Base-by-base conservation (phyloP, 73 alveolate genomes). In the Paramecium caudatum region DNA sequence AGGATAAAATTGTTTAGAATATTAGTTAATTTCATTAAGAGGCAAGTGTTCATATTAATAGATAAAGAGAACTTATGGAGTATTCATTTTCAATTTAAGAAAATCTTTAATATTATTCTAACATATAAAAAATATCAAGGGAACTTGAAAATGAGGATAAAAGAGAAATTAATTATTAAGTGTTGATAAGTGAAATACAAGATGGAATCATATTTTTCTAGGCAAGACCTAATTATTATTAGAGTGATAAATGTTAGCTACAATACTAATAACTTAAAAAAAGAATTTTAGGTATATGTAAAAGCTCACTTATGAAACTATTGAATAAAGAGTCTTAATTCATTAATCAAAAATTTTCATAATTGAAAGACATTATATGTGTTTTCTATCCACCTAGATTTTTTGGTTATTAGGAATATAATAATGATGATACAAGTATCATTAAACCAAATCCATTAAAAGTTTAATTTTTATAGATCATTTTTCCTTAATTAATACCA, bases 11-110 rank as follows among this genome's bases (percentile, higher is more conserved):
- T 37, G 47, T 74, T 1, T 5, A 23, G 8, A 74, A 74, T 13
- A 74, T 74, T 16, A 74, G 68, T 37, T 3, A 36, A 74, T 74
- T 74, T 74, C 88, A 74, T 74, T 17, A 74, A 74, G 88, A 74
- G 43, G 88, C 88, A 21, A 74, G 32, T 41, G 1, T 37, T 37
- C 88, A 41, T 17, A 74, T 74, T 3, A 74, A 74, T 74, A 6
- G 43, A 74, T 39, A 74, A 74, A 74, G 43, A 41, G 62, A 74
- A 0, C 43, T 74, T 16, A 39, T 74, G 69, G 88, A 74, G 19
- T 41, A 37, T 15, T 17, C 49, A 74, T 21, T 36, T 74, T 1
- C 39, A 74, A 74, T 74, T 21, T 74, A 34, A 16, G 70, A 48
- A 8, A 48, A 48, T 48, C 25, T 48, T 5, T 5, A 8, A 16